phyloP scores from a whole-genome alignment of 345 rosid species.

The Populus tremula region DNA sequence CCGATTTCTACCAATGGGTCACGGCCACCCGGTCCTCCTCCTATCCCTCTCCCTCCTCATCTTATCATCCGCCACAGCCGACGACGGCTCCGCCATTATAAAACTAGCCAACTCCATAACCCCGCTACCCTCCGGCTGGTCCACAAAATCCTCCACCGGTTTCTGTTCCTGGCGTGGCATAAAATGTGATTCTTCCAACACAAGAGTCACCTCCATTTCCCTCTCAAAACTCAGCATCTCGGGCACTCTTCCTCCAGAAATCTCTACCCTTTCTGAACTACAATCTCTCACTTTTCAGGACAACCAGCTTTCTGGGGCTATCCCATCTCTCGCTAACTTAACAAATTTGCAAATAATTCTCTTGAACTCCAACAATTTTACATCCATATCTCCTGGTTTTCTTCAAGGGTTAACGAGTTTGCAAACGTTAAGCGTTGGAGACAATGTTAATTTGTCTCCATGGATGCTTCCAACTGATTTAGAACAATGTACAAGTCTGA shows the following conservation, averaged over 20 bases:
- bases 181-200: constrained; percentile 38
- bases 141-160: constrained; percentile 35
- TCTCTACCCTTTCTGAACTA: constrained; percentile 59
- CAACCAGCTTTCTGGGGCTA: constrained; percentile 53
- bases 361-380: constrained; percentile 57
- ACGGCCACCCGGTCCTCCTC: not conserved
- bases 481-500: constrained; percentile 38
- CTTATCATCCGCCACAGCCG: constrained; percentile 29
- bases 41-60: constrained; percentile 19
- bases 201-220: constrained; percentile 45
- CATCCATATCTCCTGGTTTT: constrained; percentile 48
- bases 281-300: constrained; percentile 40
- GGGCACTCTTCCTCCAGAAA: constrained; percentile 49
- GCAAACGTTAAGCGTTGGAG: constrained; percentile 46
- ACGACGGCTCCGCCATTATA: constrained; percentile 54
- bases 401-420: constrained; percentile 60
- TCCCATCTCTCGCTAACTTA: constrained; percentile 63
- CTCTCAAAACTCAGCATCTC: constrained; percentile 38
- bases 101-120: constrained; percentile 40
- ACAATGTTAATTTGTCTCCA: constrained; percentile 27
- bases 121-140: constrained; percentile 61
- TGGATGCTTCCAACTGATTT: constrained; percentile 74
- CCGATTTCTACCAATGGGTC: constrained; percentile 5
- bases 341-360: constrained; percentile 40
- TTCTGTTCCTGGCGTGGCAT: constrained; percentile 64